Percentiles rank a stretch among this genome's conserved stretches.
Conservation (phyloP, 257 asterid species). For the Prunella vulgaris region DNA sequence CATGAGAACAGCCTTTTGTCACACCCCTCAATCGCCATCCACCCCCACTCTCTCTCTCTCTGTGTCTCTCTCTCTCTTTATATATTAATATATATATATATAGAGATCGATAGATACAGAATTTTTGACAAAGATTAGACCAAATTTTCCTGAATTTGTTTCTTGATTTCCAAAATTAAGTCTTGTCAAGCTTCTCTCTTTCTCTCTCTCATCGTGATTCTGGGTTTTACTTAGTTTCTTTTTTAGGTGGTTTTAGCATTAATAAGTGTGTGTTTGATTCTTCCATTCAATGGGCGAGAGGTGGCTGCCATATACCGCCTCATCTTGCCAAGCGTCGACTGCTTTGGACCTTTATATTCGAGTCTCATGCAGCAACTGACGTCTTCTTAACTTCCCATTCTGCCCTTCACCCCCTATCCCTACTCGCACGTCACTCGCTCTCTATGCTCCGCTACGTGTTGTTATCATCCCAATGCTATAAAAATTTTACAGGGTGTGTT, state of each 20-base stretch:
- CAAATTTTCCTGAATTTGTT: not conserved
- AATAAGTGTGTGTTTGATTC: not conserved
- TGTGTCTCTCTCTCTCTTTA: too few species aligned
- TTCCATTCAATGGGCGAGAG: slow-evolving; percentile 37
- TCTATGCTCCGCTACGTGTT: not conserved
- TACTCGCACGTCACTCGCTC: not conserved
- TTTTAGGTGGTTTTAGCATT: not conserved
- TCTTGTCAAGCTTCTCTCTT: too few species aligned
- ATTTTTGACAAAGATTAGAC: too few species aligned
- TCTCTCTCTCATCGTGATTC: not conserved
- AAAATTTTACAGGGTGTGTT: too few species aligned
- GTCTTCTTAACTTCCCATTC: slow-evolving; percentile 18
- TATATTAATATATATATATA: too few species aligned
- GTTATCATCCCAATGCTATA: too few species aligned
- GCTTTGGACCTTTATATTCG: slow-evolving; percentile 37
- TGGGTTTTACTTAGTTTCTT: not conserved
- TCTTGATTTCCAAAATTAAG: not conserved
- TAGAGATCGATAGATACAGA: too few species aligned
- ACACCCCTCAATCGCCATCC: slow-evolving; percentile 23
- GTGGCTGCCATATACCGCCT: slow-evolving; percentile 47
- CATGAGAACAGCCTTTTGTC: slow-evolving; percentile 23
- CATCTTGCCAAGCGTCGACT: slow-evolving; percentile 65
- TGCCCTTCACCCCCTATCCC: slow-evolving; percentile 11
- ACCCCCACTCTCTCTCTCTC: not conserved
- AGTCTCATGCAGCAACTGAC: slow-evolving; percentile 56